A percentile compares a stretch with the other conserved stretches of the same genome.
phyloP scores from a whole-genome alignment of 2,329 filamentous ascomycete species.

The Cercospora canescens region DNA sequence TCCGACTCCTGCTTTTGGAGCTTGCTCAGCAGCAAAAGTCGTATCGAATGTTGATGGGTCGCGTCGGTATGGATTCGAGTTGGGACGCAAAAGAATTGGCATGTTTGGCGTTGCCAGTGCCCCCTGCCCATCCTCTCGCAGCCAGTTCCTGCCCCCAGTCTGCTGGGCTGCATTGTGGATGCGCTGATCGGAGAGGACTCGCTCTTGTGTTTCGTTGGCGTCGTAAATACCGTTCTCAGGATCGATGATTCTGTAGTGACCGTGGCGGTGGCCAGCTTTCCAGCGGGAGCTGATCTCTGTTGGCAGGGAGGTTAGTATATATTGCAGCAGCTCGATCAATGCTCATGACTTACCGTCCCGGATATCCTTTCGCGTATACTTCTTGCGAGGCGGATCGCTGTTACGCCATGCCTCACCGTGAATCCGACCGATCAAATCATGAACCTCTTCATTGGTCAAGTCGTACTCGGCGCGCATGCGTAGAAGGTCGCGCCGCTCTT shows the following conservation, averaged over 20 bases:
- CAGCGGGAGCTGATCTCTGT: not conserved
- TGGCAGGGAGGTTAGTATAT: not conserved
- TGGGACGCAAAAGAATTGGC: not conserved
- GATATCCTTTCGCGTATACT: not conserved
- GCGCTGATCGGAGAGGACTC: not conserved
- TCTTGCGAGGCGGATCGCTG: not conserved
- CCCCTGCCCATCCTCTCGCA: not conserved
- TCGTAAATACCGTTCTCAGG: not conserved
- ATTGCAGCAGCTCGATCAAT: not conserved
- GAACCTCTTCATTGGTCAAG: not conserved
- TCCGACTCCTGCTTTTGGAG: not conserved
- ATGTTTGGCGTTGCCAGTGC: not conserved
- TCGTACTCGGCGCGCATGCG: constrained; percentile 5
- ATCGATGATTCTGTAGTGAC: not conserved
- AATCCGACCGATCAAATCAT: constrained; percentile 12
- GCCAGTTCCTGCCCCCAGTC: not conserved
- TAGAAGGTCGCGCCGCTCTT: constrained; percentile 3
- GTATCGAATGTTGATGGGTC: not conserved
- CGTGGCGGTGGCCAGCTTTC: not conserved
- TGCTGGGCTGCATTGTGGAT: not conserved
- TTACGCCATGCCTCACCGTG: not conserved
- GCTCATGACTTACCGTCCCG: not conserved
- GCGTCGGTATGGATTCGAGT: not conserved
- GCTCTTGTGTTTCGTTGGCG: not conserved
- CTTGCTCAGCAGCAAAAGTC: not conserved